A percentile compares a stretch with the other conserved stretches of the same genome.
phyloP scores from a whole-genome alignment of 345 rosid species.

The Moricandia arvensis region DNA sequence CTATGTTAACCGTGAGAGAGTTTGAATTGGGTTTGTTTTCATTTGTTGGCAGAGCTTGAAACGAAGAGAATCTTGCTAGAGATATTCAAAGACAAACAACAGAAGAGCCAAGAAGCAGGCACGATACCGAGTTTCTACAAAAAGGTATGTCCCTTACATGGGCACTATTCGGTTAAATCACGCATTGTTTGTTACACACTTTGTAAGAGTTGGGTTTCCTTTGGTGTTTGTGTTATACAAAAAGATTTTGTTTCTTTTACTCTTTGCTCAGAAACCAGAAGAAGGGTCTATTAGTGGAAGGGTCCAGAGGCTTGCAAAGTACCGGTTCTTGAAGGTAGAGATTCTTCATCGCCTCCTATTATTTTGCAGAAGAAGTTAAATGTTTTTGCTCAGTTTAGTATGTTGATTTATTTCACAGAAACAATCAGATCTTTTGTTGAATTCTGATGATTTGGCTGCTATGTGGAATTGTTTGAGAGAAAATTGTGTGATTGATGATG shows the following conservation, averaged over 20 bases:
- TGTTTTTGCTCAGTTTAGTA: background rate
- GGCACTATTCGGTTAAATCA: background rate
- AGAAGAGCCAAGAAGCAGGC: constrained; percentile 85
- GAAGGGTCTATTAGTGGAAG: constrained; percentile 95
- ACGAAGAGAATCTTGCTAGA: constrained; percentile 98
- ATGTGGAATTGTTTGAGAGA: constrained; percentile 99
- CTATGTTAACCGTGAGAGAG: constrained; percentile 8
- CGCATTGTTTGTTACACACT: background rate
- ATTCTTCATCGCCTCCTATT: background rate
- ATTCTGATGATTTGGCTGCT: constrained; percentile 96
- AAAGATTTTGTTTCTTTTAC: constrained; percentile 15
- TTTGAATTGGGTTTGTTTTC: constrained; percentile 1
- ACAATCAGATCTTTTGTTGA: constrained; percentile 92
- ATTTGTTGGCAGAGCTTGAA: constrained; percentile 70
- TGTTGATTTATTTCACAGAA: constrained; percentile 56
- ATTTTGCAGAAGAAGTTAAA: background rate
- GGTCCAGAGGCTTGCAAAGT: constrained; percentile 93
- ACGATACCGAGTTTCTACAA: constrained; percentile 90
- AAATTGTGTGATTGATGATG: constrained; percentile 98
- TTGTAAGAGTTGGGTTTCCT: background rate
- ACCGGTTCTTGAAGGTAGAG: constrained; percentile 79
- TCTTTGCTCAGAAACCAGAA: constrained; percentile 83
- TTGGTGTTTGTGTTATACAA: background rate
- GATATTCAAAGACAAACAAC: constrained; percentile 94
- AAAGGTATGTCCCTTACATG: constrained; percentile 61